phyloP scores from a whole-genome alignment of 2,329 filamentous ascomycete genomes.

The Sporothrix variecibatus region DNA sequence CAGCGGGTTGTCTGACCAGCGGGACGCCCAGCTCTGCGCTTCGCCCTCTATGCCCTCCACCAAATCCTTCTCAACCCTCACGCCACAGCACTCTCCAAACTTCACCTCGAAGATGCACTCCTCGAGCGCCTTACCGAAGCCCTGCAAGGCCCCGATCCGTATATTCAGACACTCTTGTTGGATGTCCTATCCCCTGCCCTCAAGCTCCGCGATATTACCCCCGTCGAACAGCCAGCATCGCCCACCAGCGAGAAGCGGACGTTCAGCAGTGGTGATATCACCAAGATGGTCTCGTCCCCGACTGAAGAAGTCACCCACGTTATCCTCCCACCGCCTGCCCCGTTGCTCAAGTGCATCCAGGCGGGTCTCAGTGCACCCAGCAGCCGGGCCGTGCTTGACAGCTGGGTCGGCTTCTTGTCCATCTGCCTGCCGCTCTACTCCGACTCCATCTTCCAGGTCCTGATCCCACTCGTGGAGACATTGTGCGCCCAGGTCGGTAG shows the following conservation, averaged over 20 bases:
- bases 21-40: conserved; percentile 69
- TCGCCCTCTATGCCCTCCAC: conserved; percentile 68
- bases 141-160: conserved; percentile 63
- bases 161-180: conserved; percentile 75
- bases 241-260: conserved; percentile 48
- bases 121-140: conserved; percentile 67
- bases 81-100: conserved; percentile 57
- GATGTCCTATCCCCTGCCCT: conserved; percentile 76
- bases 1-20: conserved; percentile 43
- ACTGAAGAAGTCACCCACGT: not conserved
- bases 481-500: conserved; percentile 75
- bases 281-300: conserved; percentile 12
- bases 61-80: conserved; percentile 68
- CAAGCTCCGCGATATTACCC: conserved; percentile 58
- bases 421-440: conserved; percentile 84
- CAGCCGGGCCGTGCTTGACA: conserved; percentile 79
- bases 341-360: conserved; percentile 81
- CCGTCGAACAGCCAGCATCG: conserved; percentile 40
- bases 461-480: conserved; percentile 88
- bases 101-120: conserved; percentile 70
- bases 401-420: conserved; percentile 84
- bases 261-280: conserved; percentile 34
- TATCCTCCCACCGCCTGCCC: conserved; percentile 57
- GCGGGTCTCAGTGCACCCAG: conserved; percentile 74
- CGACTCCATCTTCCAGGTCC: conserved; percentile 81